These are phyloP conservation scores for Nasturtium officinale DNA, from an alignment of 345 rosid genomes.

Conservation along the genomic window DNA sequence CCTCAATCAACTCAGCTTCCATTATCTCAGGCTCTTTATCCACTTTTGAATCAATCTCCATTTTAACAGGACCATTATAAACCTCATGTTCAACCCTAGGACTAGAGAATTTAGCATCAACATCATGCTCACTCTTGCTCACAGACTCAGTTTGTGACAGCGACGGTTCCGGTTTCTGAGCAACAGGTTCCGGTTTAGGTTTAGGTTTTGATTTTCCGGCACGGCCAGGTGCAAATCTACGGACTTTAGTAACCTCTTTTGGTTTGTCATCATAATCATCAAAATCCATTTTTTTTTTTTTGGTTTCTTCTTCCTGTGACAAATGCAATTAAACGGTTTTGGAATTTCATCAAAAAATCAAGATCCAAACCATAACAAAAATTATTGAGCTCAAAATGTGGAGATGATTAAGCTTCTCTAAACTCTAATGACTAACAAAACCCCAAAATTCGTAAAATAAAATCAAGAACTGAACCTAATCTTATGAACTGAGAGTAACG, in stretches of 20 bases:
- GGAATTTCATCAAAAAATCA: not conserved
- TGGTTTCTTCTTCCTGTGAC: slow-evolving; percentile 15
- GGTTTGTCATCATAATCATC: slow-evolving; percentile 63
- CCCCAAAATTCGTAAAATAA: not conserved
- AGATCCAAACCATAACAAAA: not conserved
- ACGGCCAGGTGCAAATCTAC: slow-evolving; percentile 62
- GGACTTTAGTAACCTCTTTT: slow-evolving; percentile 49
- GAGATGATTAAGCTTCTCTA: not conserved
- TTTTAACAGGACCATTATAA: slow-evolving; percentile 49
- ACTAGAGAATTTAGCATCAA: slow-evolving; percentile 34
- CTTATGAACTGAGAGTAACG: too few species aligned
- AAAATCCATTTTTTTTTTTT: slow-evolving; percentile 58
- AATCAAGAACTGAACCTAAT: not conserved
- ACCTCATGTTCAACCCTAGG: slow-evolving; percentile 44
- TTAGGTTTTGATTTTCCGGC: slow-evolving; percentile 45
- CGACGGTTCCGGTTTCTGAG: slow-evolving; percentile 23
- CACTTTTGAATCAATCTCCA: slow-evolving; percentile 55
- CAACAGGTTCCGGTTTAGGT: slow-evolving; percentile 43
- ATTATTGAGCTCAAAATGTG: not conserved
- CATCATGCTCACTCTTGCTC: slow-evolving; percentile 46
- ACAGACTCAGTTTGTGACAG: slow-evolving; percentile 12
- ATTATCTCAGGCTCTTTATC: slow-evolving; percentile 36
- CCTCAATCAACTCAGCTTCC: slow-evolving; percentile 46
- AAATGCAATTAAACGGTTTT: not conserved
- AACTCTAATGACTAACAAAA: not conserved